A percentile compares a stretch with the other conserved stretches of the same genome.
These are phyloP conservation scores for Entamoeba dispar DNA, from an alignment of 208 protist genomes.

Conservation along the genomic window DNA sequence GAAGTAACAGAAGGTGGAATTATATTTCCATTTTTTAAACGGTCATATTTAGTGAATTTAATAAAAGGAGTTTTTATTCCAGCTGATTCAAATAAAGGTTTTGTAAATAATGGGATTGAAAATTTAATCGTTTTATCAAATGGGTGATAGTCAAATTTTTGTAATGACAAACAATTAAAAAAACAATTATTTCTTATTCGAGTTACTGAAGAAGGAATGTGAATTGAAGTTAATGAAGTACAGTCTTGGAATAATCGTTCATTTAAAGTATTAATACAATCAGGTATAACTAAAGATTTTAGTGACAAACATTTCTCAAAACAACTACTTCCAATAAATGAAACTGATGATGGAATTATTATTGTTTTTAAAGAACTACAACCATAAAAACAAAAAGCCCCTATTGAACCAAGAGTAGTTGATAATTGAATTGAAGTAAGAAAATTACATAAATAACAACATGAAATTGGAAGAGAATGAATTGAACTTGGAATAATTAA, in stretches of 20 bases:
- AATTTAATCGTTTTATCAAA: not conserved
- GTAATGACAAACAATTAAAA: not conserved
- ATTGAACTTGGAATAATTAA: not conserved
- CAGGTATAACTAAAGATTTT: not conserved
- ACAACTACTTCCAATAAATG: not conserved
- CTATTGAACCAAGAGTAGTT: not conserved
- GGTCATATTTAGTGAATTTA: not conserved
- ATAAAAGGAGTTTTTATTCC: not conserved
- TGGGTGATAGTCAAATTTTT: not conserved
- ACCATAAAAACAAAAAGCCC: not conserved
- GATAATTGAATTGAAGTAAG: not conserved
- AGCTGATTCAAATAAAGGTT: not conserved
- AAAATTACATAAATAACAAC: not conserved
- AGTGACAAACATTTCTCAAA: not conserved
- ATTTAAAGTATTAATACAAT: not conserved
- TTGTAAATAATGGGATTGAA: not conserved
- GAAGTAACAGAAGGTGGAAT: not conserved
- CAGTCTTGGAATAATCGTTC: not conserved
- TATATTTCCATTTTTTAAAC: not conserved
- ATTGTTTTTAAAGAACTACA: not conserved
- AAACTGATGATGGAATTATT: not conserved
- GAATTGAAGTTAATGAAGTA: not conserved
- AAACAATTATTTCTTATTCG: not conserved
- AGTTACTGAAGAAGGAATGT: not conserved
- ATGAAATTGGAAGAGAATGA: not conserved